Conservation (phyloP, 177 flowering plant species). For the Vitis hybrid region DNA sequence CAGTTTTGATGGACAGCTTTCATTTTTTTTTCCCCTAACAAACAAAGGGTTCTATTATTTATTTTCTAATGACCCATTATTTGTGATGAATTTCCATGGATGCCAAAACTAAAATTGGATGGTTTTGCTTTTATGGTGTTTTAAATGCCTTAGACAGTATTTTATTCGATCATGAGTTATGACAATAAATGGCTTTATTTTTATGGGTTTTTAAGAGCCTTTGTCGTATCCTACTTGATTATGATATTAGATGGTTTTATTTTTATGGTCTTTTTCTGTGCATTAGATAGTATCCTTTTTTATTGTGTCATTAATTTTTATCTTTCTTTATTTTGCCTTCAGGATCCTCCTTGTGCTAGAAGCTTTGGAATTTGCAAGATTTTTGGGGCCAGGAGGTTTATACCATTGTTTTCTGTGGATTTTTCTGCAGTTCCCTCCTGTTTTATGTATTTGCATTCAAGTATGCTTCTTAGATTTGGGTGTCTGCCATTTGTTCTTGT, state of each 20-base stretch:
- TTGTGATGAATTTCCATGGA: no score
- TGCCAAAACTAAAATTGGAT: no score
- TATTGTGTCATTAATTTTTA: not conserved
- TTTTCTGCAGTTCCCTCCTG: conserved; percentile 57
- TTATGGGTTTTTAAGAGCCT: no score
- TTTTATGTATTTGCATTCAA: conserved; percentile 53
- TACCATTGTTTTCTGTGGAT: conserved; percentile 56
- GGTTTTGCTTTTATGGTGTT: no score
- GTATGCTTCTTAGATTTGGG: conserved; percentile 28
- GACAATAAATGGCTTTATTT: no score
- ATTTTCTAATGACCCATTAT: no score
- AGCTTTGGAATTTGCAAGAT: conserved; percentile 52
- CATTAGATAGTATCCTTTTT: not conserved
- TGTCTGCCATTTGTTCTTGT: conserved; percentile 19
- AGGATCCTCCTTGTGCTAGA: conserved; percentile 32
- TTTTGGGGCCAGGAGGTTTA: conserved; percentile 29
- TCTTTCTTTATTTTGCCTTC: conserved; percentile 16
- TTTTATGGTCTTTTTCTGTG: not conserved
- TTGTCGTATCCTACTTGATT: no score
- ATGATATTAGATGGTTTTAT: not conserved
- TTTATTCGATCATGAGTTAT: no score
- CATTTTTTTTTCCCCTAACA: no score
- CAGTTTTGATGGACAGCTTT: no score
- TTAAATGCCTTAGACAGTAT: no score
- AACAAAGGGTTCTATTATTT: no score